These are phyloP conservation scores for Phytophthora kernoviae DNA, from an alignment of 352 stramenopile species.

Conservation along the genomic window DNA sequence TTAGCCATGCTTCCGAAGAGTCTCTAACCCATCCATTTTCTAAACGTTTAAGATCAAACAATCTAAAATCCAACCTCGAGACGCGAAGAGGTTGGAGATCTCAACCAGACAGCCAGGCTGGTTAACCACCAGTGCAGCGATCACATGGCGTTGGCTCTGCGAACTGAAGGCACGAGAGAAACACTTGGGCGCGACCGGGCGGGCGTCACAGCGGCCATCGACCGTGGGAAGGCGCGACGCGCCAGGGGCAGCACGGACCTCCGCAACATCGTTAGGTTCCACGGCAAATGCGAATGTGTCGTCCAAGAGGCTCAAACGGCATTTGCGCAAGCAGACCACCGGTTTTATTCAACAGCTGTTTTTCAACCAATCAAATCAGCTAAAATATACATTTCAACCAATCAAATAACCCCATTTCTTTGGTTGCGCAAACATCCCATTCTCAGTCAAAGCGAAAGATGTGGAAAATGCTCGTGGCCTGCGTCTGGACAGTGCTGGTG, in stretches of 20 bases:
- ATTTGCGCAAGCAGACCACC: not conserved
- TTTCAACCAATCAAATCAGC: too few relatives aligned
- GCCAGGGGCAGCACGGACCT: slow-evolving; percentile 34
- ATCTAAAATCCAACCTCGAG: slow-evolving; percentile 47
- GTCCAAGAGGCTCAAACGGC: slow-evolving; percentile 3
- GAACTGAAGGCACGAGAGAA: slow-evolving; percentile 45
- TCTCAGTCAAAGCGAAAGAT: not conserved
- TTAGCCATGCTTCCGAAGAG: slow-evolving; percentile 7
- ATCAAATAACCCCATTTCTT: not conserved
- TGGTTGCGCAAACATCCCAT: slow-evolving; percentile 22
- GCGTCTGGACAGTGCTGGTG: slow-evolving; percentile 18
- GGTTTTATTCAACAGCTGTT: not conserved
- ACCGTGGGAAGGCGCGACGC: slow-evolving; percentile 30
- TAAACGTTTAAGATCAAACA: not conserved
- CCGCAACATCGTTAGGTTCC: slow-evolving; percentile 31
- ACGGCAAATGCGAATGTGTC: slow-evolving; percentile 29
- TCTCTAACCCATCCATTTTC: not conserved
- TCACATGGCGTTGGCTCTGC: slow-evolving; percentile 76
- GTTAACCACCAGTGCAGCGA: slow-evolving; percentile 85
- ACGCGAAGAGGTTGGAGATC: slow-evolving; percentile 87
- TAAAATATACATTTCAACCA: not conserved
- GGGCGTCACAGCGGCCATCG: slow-evolving; percentile 3
- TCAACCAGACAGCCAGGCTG: slow-evolving; percentile 84
- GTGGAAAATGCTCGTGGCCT: slow-evolving; percentile 41
- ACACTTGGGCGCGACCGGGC: slow-evolving; percentile 7